Percentiles rank a stretch among this genome's conserved stretches.
phyloP scores from a whole-genome alignment of 371 early-diverging fungal genomes.

The Mycotypha africana region DNA sequence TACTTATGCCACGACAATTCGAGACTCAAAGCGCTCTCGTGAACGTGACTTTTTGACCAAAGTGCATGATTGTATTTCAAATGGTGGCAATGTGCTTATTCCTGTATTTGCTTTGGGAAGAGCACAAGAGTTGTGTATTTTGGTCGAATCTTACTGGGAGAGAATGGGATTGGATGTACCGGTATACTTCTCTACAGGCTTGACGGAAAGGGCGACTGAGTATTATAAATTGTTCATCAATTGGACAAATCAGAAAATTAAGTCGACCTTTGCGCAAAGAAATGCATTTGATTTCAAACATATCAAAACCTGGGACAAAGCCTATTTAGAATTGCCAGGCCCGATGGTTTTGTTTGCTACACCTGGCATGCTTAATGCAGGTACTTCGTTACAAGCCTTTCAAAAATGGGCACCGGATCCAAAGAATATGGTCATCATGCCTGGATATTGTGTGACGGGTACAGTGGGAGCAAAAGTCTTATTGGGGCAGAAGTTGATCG shows the following conservation, averaged over 20 bases:
- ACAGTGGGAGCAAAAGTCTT: conserved; percentile 96
- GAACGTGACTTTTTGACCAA: conserved; percentile 92
- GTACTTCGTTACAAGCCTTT: conserved; percentile 82
- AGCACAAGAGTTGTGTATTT: conserved; percentile 94
- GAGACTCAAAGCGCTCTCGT: conserved; percentile 88
- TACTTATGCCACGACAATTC: conserved; percentile 93
- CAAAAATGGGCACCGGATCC: conserved; percentile 85
- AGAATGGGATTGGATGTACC: conserved; percentile 84
- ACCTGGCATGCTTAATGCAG: conserved; percentile 91
- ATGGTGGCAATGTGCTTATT: conserved; percentile 93
- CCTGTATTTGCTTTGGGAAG: conserved; percentile 96
- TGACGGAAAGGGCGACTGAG: conserved; percentile 90
- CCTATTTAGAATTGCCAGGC: conserved; percentile 62
- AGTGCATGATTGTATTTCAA: conserved; percentile 80
- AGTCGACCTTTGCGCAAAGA: conserved; percentile 75
- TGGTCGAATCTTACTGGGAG: conserved; percentile 96
- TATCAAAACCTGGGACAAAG: conserved; percentile 78
- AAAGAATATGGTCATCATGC: conserved; percentile 92
- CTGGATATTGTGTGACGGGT: conserved; percentile 92
- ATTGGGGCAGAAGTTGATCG: conserved; percentile 80
- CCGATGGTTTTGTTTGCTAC: conserved; percentile 96
- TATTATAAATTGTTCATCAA: conserved; percentile 92
- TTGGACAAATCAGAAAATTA: conserved; percentile 95
- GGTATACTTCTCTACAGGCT: conserved; percentile 91
- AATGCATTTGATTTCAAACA: conserved; percentile 96